Evolutionary conservation across 1,284 basidiomycete genomes (phyloP), one percentile per base, ranked within the genome.

Genomic region (Ceratobasidium sp.): DNA sequence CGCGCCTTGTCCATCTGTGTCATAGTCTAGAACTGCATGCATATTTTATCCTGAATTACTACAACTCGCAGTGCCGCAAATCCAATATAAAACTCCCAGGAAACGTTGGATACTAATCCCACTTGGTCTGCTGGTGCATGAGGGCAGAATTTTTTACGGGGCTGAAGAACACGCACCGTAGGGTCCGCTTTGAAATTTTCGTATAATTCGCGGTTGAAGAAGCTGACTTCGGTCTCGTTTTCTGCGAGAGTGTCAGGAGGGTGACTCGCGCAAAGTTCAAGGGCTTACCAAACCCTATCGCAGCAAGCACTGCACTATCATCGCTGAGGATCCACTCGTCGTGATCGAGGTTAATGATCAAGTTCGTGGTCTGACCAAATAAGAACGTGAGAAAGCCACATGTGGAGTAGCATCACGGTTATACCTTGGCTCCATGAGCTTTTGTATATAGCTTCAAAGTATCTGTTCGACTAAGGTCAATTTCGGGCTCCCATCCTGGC

Each of bases 281-380:
- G 53, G 31, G 84, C 90, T 78, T 75, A 96, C 96, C 93, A 74
- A 96, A 89, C 15, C 92, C 94, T 31, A 89, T 83, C 5, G 91
- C 88, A 1, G 86, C 88, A 22, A 98, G 86, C 0, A 85, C 86
- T 80, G 87, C 89, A 15, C 81, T 81, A 48, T 91, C 90, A 77
- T 96, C 90, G 62, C 87, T 84, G 44, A 96, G 83, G 78, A 97
- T 93, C 94, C 95, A 96, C 47, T 97, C 94, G 78, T 98, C 96
- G 79, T 96, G 89, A 81, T 97, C 95, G 73, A 98, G 87, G 82
- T 98, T 98, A 80, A 98, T 97, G 82, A 98, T 97, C 41, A 98
- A 86, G 84, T 98, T 97, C 36, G 92, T 93, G 0, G 96, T 96
- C 95, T 97, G 80, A 27, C 29, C 2, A 36, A 33, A 17, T 47